phyloP scores from a whole-genome alignment of 768 basidiomycete species.

The Boletus patriciae region DNA sequence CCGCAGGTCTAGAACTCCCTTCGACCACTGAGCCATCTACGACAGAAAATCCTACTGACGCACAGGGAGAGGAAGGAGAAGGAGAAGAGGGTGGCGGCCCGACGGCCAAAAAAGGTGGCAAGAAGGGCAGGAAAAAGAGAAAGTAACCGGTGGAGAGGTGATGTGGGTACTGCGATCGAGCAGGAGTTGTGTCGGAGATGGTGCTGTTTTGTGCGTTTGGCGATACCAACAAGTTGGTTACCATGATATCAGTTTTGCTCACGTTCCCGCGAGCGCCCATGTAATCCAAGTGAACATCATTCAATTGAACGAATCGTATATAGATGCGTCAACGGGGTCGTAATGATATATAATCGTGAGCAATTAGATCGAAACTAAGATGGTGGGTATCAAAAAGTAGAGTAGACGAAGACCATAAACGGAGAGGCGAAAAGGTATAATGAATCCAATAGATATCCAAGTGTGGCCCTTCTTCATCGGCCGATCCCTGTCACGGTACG shows the following conservation, averaged over 20 bases:
- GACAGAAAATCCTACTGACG: conserved; percentile 12
- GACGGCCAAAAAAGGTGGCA: not conserved
- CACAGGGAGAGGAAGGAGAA: conserved; percentile 11
- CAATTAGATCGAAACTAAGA: not conserved
- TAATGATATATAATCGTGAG: not conserved
- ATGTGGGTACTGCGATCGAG: conserved; percentile 4
- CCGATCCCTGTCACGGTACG: conserved; percentile 55
- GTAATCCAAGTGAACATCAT: not conserved
- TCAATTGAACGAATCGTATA: not conserved
- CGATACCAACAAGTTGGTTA: conserved; percentile 1
- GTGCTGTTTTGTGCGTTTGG: not conserved
- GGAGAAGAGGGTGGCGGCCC: not conserved
- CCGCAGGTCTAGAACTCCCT: not conserved
- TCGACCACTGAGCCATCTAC: conserved; percentile 4
- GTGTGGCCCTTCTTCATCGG: conserved; percentile 20
- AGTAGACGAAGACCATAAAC: not conserved
- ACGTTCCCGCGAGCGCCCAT: not conserved
- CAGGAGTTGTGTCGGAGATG: not conserved
- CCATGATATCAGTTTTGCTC: not conserved
- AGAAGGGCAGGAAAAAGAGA: conserved; percentile 14
- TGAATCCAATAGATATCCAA: conserved; percentile 1
- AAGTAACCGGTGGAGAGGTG: not conserved
- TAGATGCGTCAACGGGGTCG: not conserved
- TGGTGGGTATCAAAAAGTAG: not conserved
- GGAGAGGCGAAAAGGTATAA: conserved; percentile 1